Conservation (phyloP, 106 monocot species). For the Narthecium ossifragum region DNA sequence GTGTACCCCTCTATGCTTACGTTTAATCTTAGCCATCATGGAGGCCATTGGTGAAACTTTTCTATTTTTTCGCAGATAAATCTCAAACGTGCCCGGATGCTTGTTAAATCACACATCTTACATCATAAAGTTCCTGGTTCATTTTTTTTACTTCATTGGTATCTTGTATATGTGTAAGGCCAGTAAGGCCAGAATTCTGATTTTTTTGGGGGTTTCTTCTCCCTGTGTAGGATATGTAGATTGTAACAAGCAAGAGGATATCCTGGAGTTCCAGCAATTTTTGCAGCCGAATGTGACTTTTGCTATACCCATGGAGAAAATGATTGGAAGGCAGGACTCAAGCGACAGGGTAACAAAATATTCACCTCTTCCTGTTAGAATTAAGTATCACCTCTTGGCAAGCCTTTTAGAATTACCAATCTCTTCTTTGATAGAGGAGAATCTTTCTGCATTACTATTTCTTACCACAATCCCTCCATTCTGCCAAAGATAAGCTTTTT, state of each 20-base stretch:
- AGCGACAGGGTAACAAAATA: slow-evolving; percentile 37
- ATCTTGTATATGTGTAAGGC: neutral
- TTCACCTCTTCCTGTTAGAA: neutral
- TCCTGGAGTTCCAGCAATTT: slow-evolving; percentile 69
- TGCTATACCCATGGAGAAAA: slow-evolving; percentile 43
- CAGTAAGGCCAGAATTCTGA: neutral
- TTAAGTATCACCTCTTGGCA: neutral
- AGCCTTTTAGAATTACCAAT: neutral
- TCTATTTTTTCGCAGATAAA: slow-evolving; percentile 55
- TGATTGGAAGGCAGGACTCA: slow-evolving; percentile 30
- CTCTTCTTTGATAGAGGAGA: neutral
- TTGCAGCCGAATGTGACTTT: slow-evolving; percentile 43
- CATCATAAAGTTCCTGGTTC: slow-evolving; percentile 60
- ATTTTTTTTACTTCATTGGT: neutral
- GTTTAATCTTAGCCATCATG: no score
- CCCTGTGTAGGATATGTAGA: slow-evolving; percentile 58
- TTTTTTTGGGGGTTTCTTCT: slow-evolving; percentile 9
- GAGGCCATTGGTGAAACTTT: no score
- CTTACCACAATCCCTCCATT: no score
- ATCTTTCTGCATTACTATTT: neutral
- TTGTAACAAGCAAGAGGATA: slow-evolving; percentile 76
- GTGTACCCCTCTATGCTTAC: no score
- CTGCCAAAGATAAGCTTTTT: no score
- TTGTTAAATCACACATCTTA: slow-evolving; percentile 78
- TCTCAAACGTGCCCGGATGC: slow-evolving; percentile 79